phyloP scores from a whole-genome alignment of 768 basidiomycete species.

The Pholiota microspora region DNA sequence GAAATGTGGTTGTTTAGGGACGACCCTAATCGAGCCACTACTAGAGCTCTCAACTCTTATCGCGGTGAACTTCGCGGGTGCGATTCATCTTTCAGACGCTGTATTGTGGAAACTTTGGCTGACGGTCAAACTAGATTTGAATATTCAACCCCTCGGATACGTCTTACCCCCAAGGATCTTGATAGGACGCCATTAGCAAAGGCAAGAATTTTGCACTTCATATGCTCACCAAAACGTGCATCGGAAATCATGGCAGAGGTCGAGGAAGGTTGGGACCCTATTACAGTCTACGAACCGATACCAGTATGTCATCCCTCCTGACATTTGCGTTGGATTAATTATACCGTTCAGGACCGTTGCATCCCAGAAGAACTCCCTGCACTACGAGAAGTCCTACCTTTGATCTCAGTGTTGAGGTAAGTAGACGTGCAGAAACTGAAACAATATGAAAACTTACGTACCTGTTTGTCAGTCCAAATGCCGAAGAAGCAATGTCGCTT shows the following conservation, averaged over 20 bases:
- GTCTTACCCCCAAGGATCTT: constrained; percentile 72
- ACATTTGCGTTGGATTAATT: not conserved
- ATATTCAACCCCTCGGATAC: constrained; percentile 71
- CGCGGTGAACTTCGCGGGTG: constrained; percentile 72
- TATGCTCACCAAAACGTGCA: constrained; percentile 80
- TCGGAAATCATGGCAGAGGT: constrained; percentile 65
- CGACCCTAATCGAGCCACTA: constrained; percentile 54
- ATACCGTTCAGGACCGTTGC: constrained; percentile 60
- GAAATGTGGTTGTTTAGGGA: constrained; percentile 81
- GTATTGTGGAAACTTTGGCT: constrained; percentile 1
- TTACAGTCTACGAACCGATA: constrained; percentile 81
- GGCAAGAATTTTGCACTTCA: constrained; percentile 71
- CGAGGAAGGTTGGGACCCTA: constrained; percentile 59
- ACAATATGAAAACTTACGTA: not conserved
- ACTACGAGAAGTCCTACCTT: constrained; percentile 54
- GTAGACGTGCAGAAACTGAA: constrained; percentile 1
- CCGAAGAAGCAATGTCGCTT: constrained; percentile 74
- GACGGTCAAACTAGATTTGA: constrained; percentile 52
- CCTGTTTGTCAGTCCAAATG: constrained; percentile 64
- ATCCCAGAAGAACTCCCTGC: constrained; percentile 76
- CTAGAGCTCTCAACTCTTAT: constrained; percentile 74
- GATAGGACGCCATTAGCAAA: constrained; percentile 45
- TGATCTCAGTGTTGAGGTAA: constrained; percentile 69
- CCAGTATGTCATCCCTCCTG: constrained; percentile 44
- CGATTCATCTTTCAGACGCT: constrained; percentile 7